Evolutionary conservation across 257 asterid genomes (phyloP).

Genomic region (Petrea volubilis): DNA sequence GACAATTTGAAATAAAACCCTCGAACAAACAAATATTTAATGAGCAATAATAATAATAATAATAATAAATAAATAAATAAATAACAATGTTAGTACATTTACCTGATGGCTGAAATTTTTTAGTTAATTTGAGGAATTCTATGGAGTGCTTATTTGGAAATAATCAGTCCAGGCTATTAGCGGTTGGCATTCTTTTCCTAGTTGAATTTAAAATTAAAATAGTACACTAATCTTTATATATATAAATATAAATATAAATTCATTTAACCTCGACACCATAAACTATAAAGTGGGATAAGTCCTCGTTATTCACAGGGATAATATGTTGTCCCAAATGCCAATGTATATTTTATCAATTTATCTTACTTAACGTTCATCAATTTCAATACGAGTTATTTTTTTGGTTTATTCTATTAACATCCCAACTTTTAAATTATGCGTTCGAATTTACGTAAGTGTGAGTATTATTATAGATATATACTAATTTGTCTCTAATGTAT

Average conservation of each 20-base stretch:
- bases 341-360: background rate
- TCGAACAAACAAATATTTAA: background rate
- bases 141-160: background rate
- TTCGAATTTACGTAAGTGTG: too few relatives aligned
- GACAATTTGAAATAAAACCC: background rate
- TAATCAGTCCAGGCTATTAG: background rate
- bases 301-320: background rate
- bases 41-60: background rate
- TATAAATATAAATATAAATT: background rate
- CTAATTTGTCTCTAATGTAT: too few relatives aligned
- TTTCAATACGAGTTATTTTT: too few relatives aligned
- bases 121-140: background rate
- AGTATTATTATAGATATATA: too few relatives aligned
- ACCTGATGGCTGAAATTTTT: background rate
- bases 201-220: background rate
- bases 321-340: background rate
- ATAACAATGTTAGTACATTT: background rate
- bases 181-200: background rate
- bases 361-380: too few relatives aligned
- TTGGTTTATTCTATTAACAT: too few relatives aligned
- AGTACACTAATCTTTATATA: background rate
- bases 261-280: background rate
- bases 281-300: too few relatives aligned
- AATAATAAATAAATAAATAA: too few relatives aligned
- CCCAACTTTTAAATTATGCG: too few relatives aligned